phyloP scores from a whole-genome alignment of 1,284 basidiomycete genomes.

The Microbotryomycetes sp. region DNA sequence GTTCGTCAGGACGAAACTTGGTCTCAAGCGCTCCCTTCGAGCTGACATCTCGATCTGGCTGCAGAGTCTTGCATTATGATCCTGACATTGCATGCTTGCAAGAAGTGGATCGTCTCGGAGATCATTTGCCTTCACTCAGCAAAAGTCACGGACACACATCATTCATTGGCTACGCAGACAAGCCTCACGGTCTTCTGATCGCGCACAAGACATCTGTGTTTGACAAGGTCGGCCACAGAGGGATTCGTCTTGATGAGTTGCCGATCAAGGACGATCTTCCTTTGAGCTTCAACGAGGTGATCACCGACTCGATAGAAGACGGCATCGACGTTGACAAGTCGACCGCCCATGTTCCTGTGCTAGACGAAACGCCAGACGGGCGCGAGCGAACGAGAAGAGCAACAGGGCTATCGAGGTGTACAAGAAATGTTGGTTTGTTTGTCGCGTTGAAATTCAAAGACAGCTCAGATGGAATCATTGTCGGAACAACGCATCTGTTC shows the following conservation, averaged over 20 bases:
- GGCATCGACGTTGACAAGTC: slow-evolving; percentile 12
- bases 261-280: slow-evolving; percentile 7
- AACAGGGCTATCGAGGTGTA: slow-evolving; percentile 41
- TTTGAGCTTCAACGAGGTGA: background rate
- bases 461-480: slow-evolving; percentile 48
- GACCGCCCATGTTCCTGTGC: slow-evolving; percentile 21
- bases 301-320: slow-evolving; percentile 13
- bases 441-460: slow-evolving; percentile 55
- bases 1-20: slow-evolving; percentile 8
- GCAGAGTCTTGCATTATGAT: slow-evolving; percentile 36
- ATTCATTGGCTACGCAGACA: slow-evolving; percentile 33
- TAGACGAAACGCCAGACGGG: background rate
- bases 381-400: background rate
- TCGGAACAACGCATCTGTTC: slow-evolving; percentile 82
- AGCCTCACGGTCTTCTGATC: slow-evolving; percentile 35
- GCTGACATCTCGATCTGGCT: background rate
- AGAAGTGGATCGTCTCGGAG: slow-evolving; percentile 40
- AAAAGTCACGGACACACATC: slow-evolving; percentile 23
- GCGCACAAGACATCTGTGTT: slow-evolving; percentile 23
- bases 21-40: background rate
- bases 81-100: slow-evolving; percentile 45
- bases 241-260: slow-evolving; percentile 29
- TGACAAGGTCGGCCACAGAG: slow-evolving; percentile 23
- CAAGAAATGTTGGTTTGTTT: slow-evolving; percentile 70
- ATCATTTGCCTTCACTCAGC: slow-evolving; percentile 35